Base-by-base conservation (phyloP, 164 flowering plant genomes). In the Aristolochia californica region DNA sequence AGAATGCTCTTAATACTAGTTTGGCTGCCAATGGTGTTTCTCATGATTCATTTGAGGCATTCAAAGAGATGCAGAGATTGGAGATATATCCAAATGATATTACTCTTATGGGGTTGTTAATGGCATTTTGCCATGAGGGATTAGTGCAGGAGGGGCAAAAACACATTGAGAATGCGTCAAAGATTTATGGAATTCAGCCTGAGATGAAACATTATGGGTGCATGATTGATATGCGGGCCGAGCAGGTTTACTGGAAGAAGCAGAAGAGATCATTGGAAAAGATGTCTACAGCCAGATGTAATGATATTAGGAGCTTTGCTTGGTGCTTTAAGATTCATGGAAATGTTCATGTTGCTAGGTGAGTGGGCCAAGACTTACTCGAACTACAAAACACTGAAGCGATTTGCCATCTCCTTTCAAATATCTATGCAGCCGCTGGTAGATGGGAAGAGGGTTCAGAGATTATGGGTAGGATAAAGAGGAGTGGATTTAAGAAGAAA, bases 131-230 rank as follows among this genome's bases (percentile, higher is more conserved):
- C 47, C 74, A 71, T 67, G 65, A 62, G 20, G 74, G 74, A 17
- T 57, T 71, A 58, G 74, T 67, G 55, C 62, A 63, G n/a, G 71
- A 71, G 45, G 74, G 74, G 13, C 55, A 56, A 14, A 51, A 22
- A 38, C 57, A 59, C 45, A 60, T 71, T 11, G 26, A 52, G 11
- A 66, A 52, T 55, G 63, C 67, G 71, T 40, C 44, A 24, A 57
- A 27, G 18, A 25, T 15, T 47, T 63, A 63, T 18, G 70, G 62
- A 30, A 43, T 71, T 53, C 21, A 59, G 49, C 71, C 68, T 12
- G 62, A 67, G 43, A 24, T 71, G 63, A 67, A 71, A 62, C 74
- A 71, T 53, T 66, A 67, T 10, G 74, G 74, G 5, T 71, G 70
- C 24, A 53, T 71, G 60, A 57, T 67, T 57, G 70, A 67, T 57